Evolutionary conservation across 331 rosid genomes (phyloP).

Genomic region (Pyracantha coccinea): DNA sequence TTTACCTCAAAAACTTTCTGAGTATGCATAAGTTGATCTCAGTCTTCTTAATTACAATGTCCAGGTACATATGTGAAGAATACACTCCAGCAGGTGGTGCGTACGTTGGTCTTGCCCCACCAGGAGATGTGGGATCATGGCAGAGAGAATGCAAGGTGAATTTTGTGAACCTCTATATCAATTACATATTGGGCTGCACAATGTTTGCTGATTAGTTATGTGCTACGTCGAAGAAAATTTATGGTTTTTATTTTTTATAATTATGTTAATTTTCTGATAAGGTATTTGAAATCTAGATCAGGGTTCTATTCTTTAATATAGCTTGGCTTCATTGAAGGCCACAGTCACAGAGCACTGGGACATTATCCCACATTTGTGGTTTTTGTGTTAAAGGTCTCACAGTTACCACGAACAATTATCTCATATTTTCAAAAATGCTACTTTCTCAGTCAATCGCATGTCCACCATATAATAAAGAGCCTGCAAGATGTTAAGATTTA

Average conservation of each 20-base stretch:
- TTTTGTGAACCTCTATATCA: neutral
- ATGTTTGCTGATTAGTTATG: neutral
- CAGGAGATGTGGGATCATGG: slow-evolving; percentile 85
- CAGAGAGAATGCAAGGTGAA: slow-evolving; percentile 86
- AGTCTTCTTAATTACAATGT: neutral
- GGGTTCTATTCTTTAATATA: neutral
- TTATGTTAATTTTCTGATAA: neutral
- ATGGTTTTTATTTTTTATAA: neutral
- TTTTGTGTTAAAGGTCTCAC: neutral
- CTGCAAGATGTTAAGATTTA: neutral
- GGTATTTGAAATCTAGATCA: neutral
- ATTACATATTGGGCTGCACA: neutral
- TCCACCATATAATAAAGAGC: neutral
- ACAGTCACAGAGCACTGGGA: neutral
- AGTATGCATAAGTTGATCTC: neutral
- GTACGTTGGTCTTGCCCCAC: slow-evolving; percentile 68
- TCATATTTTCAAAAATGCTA: too few species aligned
- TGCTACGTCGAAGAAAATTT: neutral
- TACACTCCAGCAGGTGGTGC: slow-evolving; percentile 41
- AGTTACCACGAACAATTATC: too few species aligned
- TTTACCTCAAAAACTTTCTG: neutral
- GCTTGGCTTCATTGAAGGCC: neutral
- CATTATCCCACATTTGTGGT: neutral
- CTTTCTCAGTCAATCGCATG: neutral
- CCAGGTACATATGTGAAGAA: slow-evolving; percentile 41